Conservation (phyloP, 352 stramenopile genomes). For the Aphanomyces astaci region DNA sequence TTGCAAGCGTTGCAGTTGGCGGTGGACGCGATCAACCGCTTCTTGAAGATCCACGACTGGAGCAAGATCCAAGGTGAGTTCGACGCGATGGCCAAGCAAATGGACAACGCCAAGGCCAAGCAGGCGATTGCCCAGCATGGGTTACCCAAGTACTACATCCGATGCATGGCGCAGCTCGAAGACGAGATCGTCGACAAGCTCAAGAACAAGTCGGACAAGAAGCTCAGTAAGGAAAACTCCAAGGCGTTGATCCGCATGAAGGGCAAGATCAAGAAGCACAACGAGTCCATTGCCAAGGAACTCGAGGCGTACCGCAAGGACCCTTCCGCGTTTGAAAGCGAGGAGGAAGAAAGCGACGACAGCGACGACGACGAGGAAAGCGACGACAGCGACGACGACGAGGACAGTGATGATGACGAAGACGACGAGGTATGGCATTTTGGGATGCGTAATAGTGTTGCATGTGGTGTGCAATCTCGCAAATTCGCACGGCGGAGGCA, state of each 20-base stretch:
- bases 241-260: slow-evolving; percentile 97
- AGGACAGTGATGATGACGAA: slow-evolving; percentile 30
- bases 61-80: slow-evolving; percentile 93
- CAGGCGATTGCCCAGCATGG: slow-evolving; percentile 81
- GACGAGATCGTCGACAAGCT: slow-evolving; percentile 87
- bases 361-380: slow-evolving; percentile 23
- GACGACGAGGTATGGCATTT: slow-evolving; percentile 31
- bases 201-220: slow-evolving; percentile 96
- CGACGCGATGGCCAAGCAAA: slow-evolving; percentile 88
- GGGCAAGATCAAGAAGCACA: slow-evolving; percentile 94
- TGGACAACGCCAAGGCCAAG: slow-evolving; percentile 79
- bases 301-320: slow-evolving; percentile 89
- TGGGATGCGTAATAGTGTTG: too few relatives aligned
- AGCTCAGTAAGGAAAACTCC: slow-evolving; percentile 94
- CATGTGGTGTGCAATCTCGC: too few relatives aligned
- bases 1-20: slow-evolving; percentile 62
- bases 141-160: slow-evolving; percentile 89
- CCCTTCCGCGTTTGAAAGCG: slow-evolving; percentile 67
- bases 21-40: slow-evolving; percentile 72
- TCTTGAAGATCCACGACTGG: slow-evolving; percentile 96
- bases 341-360: slow-evolving; percentile 32
- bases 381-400: slow-evolving; percentile 33
- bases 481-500: slow-evolving; percentile 2
- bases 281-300: slow-evolving; percentile 85
- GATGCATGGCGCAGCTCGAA: slow-evolving; percentile 89